Percentiles rank a stretch among this genome's conserved stretches.
phyloP scores from a whole-genome alignment of 2,329 filamentous ascomycete species.

The Sporothrix dimorphospora region DNA sequence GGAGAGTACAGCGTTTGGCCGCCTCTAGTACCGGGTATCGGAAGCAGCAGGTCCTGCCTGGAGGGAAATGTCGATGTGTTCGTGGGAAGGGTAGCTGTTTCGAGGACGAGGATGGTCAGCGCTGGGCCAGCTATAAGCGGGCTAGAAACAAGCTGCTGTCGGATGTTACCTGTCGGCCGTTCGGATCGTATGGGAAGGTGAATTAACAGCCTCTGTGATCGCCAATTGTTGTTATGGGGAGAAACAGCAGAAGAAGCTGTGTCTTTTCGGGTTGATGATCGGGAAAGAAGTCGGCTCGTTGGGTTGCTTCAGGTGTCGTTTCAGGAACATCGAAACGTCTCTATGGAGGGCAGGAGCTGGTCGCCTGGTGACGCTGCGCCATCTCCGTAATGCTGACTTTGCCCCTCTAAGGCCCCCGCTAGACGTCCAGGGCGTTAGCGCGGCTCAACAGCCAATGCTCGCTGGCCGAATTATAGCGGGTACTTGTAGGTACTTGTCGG shows the following conservation, averaged over 20 bases:
- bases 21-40: background rate
- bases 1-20: background rate
- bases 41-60: background rate
- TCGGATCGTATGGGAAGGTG: background rate
- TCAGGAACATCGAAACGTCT: slow-evolving; percentile 20
- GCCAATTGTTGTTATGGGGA: background rate
- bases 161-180: background rate
- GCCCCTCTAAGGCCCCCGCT: slow-evolving; percentile 20
- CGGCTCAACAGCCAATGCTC: background rate
- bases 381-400: slow-evolving; percentile 13
- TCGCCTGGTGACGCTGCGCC: slow-evolving; percentile 19
- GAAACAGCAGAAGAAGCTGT: background rate
- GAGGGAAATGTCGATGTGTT: background rate
- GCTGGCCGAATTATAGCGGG: background rate
- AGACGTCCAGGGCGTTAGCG: background rate
- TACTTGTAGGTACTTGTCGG: background rate
- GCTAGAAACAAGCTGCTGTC: background rate
- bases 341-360: slow-evolving; percentile 1
- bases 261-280: background rate
- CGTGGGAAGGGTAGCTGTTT: background rate
- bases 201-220: background rate
- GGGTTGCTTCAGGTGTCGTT: slow-evolving; percentile 26
- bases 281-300: slow-evolving; percentile 15
- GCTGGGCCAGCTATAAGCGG: no score
- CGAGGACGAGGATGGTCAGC: background rate